A percentile compares a stretch with the other conserved stretches of the same genome.
These are phyloP conservation scores for Apiospora phragmitis DNA, from an alignment of 2,329 filamentous ascomycete genomes.

Conservation along the genomic window DNA sequence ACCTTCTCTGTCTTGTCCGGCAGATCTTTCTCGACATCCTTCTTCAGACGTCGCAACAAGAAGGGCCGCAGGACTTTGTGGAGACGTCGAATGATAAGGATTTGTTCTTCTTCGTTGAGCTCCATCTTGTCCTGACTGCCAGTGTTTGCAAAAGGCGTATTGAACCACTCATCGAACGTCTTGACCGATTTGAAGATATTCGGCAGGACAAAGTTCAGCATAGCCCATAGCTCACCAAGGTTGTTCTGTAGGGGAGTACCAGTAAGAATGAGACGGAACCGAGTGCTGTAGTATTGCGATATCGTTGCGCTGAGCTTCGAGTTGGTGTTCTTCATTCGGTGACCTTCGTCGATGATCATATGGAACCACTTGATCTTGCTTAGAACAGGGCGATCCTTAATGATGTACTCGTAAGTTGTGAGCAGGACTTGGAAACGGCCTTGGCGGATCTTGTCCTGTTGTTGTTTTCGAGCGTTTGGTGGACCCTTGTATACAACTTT, in stretches of 20 bases:
- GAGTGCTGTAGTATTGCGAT: conserved; percentile 90
- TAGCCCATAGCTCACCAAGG: conserved; percentile 90
- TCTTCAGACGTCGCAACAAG: conserved; percentile 96
- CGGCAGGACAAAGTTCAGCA: conserved; percentile 96
- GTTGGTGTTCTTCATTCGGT: conserved; percentile 98
- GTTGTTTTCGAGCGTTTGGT: conserved; percentile 81
- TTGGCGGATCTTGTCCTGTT: conserved; percentile 91
- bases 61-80: conserved; percentile 98
- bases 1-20: conserved; percentile 99
- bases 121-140: conserved; percentile 99
- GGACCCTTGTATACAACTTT: conserved; percentile 97
- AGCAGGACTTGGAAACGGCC: conserved; percentile 94
- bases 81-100: conserved; percentile 95
- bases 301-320: conserved; percentile 96
- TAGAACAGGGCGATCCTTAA: conserved; percentile 92
- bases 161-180: conserved; percentile 99
- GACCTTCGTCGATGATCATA: conserved; percentile 99
- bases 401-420: conserved; percentile 99
- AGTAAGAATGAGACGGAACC: conserved; percentile 94
- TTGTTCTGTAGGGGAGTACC: conserved; percentile 98
- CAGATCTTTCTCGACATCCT: conserved; percentile 98
- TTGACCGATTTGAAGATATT: conserved; percentile 99
- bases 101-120: conserved; percentile 97
- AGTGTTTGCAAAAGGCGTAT: conserved; percentile 97
- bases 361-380: conserved; percentile 99